Evolutionary conservation across 495 filamentous ascomycete genomes (phyloP).

Genomic region (Podospora sp.): DNA sequence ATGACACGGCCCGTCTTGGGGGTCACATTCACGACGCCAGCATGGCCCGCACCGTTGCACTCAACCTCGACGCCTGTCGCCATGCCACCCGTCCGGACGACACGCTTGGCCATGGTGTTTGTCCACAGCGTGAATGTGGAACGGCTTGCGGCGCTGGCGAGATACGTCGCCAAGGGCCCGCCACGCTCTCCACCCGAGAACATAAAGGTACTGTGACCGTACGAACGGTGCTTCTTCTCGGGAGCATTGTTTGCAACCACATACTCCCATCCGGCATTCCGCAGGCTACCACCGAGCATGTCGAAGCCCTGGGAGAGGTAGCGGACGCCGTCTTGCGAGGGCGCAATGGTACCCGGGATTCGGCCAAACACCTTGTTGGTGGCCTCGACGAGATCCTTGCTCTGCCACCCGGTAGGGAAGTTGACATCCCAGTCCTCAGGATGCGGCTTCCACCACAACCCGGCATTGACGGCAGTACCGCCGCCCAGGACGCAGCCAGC

Average conservation of each 20-base stretch:
- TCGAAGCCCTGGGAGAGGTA: constrained; percentile 67
- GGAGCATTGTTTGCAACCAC: constrained; percentile 62
- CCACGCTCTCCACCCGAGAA: constrained; percentile 64
- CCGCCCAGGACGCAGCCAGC: constrained; percentile 75
- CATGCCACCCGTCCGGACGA: constrained; percentile 59
- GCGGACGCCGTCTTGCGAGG: constrained; percentile 64
- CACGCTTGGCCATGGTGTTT: constrained; percentile 62
- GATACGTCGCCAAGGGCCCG: constrained; percentile 71
- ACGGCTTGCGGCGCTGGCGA: constrained; percentile 58
- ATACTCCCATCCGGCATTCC: constrained; percentile 59
- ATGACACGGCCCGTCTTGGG: constrained; percentile 64
- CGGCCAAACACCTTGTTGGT: constrained; percentile 62
- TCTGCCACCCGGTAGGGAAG: constrained; percentile 71
- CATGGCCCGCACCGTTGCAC: constrained; percentile 55
- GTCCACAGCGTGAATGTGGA: constrained; percentile 66
- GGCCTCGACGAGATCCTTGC: constrained; percentile 59
- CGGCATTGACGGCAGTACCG: constrained; percentile 70
- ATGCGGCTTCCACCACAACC: constrained; percentile 53
- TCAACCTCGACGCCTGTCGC: constrained; percentile 68
- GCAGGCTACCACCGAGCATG: constrained; percentile 57
- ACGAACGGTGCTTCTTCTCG: constrained; percentile 66
- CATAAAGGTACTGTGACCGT: constrained; percentile 66
- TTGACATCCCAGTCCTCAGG: constrained; percentile 68
- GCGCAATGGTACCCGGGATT: constrained; percentile 68
- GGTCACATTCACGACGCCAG: constrained; percentile 60